Percentiles rank a stretch among this genome's conserved stretches.
Conservation (phyloP, 2,329 filamentous ascomycete genomes). For the Paecilomyces variotii region DNA sequence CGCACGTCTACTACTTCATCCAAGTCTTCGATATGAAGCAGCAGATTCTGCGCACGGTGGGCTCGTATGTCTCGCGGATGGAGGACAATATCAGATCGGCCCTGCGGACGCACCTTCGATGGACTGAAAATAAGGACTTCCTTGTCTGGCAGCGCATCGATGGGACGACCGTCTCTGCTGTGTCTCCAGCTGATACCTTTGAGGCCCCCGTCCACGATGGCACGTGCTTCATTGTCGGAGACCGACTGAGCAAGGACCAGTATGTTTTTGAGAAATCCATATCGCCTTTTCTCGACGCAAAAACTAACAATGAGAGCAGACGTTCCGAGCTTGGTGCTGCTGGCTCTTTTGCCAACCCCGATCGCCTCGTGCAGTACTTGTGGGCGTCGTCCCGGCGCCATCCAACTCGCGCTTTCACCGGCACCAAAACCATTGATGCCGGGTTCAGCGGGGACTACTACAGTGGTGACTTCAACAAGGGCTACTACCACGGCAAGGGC, state of each 20-base stretch:
- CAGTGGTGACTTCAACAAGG: constrained; percentile 44
- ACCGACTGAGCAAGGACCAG: constrained; percentile 30
- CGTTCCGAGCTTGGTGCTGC: constrained; percentile 24
- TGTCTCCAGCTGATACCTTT: constrained; percentile 29
- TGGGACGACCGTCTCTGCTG: constrained; percentile 24
- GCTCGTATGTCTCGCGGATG: constrained; percentile 34
- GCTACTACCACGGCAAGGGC: constrained; percentile 47
- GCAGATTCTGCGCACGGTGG: constrained; percentile 33
- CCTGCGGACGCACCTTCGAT: constrained; percentile 31
- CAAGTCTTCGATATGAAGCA: constrained; percentile 46
- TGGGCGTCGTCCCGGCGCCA: constrained; percentile 38
- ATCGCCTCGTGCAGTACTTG: constrained; percentile 36
- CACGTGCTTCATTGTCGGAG: constrained; percentile 34
- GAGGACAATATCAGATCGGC: constrained; percentile 33
- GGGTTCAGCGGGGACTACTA: constrained; percentile 51
- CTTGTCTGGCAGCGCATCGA: constrained; percentile 37
- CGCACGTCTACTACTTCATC: constrained; percentile 41
- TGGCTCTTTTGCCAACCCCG: constrained; percentile 30
- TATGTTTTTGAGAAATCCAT: constrained; percentile 16
- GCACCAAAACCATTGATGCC: constrained; percentile 42
- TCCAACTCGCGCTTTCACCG: constrained; percentile 36
- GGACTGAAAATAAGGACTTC: constrained; percentile 32
- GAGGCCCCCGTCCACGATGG: constrained; percentile 29
- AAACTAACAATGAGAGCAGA: constrained; percentile 14
- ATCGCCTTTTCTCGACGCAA: neutral